A percentile compares a stretch with the other conserved stretches of the same genome.
These are phyloP conservation scores for Dothiorella sarmentorum DNA, from an alignment of 2,329 filamentous ascomycete genomes.

Conservation along the genomic window DNA sequence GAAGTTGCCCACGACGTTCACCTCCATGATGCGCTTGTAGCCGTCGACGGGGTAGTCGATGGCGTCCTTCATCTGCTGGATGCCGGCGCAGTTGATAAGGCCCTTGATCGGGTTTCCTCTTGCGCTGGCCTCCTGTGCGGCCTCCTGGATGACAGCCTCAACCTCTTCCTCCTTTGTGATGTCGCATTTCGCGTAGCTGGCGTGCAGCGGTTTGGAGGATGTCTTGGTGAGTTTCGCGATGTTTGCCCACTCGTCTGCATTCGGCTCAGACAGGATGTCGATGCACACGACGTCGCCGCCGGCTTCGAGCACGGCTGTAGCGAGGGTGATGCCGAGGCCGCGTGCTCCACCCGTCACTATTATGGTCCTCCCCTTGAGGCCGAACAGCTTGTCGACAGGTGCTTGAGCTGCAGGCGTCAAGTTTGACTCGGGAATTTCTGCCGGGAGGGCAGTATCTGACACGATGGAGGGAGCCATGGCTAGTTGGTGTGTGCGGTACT, in stretches of 20 bases:
- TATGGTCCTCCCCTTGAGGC: neutral
- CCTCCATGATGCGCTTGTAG: slow-evolving; percentile 36
- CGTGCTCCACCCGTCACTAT: slow-evolving; percentile 31
- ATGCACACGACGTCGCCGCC: slow-evolving; percentile 25
- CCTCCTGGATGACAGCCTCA: slow-evolving; percentile 21
- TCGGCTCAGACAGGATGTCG: slow-evolving; percentile 6
- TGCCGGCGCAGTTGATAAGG: slow-evolving; percentile 29
- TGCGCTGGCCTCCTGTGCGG: slow-evolving; percentile 7
- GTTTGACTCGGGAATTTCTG: slow-evolving; percentile 6
- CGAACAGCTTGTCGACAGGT: slow-evolving; percentile 11
- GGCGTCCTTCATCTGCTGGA: slow-evolving; percentile 31
- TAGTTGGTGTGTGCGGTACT: neutral
- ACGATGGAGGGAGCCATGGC: slow-evolving; percentile 11
- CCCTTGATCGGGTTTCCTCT: slow-evolving; percentile 26
- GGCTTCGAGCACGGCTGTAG: slow-evolving; percentile 27
- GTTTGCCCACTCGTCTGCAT: neutral
- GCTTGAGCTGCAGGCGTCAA: neutral
- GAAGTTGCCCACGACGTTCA: slow-evolving; percentile 40
- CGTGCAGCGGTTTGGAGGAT: neutral
- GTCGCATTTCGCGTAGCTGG: slow-evolving; percentile 24
- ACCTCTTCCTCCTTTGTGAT: slow-evolving; percentile 25
- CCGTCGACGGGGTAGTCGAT: slow-evolving; percentile 32
- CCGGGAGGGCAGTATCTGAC: slow-evolving; percentile 6
- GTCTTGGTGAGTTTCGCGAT: slow-evolving; percentile 1
- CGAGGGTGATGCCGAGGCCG: slow-evolving; percentile 26